These are phyloP conservation scores for Schwanniomyces sp. DNA, from an alignment of 805 yeast species.

Conservation along the genomic window DNA sequence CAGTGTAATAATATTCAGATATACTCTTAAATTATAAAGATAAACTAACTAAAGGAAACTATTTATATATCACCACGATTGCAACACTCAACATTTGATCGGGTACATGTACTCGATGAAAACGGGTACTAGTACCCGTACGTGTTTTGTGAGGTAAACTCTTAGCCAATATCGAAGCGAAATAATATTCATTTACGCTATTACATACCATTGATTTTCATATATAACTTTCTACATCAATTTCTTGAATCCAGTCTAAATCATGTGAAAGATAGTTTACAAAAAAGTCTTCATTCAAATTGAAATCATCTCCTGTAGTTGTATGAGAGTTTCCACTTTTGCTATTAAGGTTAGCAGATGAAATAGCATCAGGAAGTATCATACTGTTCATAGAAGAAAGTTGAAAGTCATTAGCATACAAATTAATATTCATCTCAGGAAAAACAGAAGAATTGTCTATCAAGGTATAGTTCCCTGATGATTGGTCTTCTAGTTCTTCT, in stretches of 20 bases:
- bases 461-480: neutral
- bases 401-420: neutral
- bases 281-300: neutral
- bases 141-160: neutral
- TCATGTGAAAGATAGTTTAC: neutral
- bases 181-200: no score
- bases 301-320: neutral
- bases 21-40: neutral
- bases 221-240: neutral
- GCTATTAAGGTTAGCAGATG: neutral
- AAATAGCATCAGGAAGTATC: neutral
- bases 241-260: neutral
- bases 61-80: neutral
- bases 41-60: neutral
- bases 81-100: neutral
- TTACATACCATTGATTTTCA: neutral
- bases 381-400: neutral
- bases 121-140: neutral
- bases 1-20: no score
- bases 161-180: no score
- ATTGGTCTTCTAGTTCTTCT: neutral
- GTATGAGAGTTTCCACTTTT: neutral
- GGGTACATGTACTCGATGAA: neutral
- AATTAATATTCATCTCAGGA: slow-evolving; percentile 1
- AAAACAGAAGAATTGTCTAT: neutral